Base-by-base conservation (phyloP, 179 eudicot genomes). In the Silene vulgaris region DNA sequence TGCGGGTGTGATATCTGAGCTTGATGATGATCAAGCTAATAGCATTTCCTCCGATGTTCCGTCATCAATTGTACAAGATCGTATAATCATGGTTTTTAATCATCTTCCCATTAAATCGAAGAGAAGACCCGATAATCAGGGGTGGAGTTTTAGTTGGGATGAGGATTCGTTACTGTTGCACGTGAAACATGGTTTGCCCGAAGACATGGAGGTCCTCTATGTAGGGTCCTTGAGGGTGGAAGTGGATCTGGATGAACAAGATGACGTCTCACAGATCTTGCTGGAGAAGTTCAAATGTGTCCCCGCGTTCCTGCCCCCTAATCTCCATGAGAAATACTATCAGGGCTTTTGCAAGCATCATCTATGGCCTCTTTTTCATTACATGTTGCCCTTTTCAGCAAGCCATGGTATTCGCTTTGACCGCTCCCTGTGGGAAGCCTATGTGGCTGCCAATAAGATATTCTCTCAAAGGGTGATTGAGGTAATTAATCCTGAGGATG, bases 61-160 rank as follows among this genome's bases (percentile, higher is more conserved):
- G n/a, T 92, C 96, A 0, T 87, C 96, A 2, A 56, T 89, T 32
- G 75, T 87, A 45, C 90, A 88, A 75, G 96, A 92, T 9, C 87
- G 94, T 26, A 84, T 89, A 71, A 89, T 92, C 64, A 90, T 92
- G 5, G 97, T 92, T 2, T 93, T 89, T n/a, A 92, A 92, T 79
- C 96, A 90, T 78, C 91, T 92, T 23, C 97, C 97, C 0, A 83
- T 92, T 32, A 83, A 82, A 52, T 96, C 90, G n/a, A 87, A 89
- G 80, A 69, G 89, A 69, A 79, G 86, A 70, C 82, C 89, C 0
- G 92, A 88, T 74, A 79, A 76, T 54, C 85, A 83, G 71, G 90
- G 92, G 12, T 92, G 97, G 97, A 80, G 78, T 75, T 92, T 92
- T 65, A 90, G 89, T 80, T 92, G 96, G 97, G 96, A 92, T 56